Evolutionary conservation across 371 early-diverging fungal species (phyloP).

Genomic region (Rhizopus delemar): DNA sequence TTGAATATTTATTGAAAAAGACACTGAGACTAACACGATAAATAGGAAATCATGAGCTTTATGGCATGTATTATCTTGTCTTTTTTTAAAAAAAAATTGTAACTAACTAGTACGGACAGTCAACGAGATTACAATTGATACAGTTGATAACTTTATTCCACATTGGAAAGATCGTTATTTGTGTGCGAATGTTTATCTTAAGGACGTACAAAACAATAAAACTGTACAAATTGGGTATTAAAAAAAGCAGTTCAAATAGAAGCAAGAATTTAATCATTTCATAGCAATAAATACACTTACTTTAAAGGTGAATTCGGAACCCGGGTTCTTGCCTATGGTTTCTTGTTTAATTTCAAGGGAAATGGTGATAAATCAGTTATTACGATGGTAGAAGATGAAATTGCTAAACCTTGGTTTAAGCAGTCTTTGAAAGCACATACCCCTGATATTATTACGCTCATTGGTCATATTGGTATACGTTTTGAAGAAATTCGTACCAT

Average conservation of each 20-base stretch:
- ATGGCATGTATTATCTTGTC: conserved; percentile 24
- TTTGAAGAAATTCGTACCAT: conserved; percentile 49
- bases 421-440: conserved; percentile 47
- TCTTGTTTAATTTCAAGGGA: conserved; percentile 54
- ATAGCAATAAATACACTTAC: conserved; percentile 41
- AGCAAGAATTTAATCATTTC: neutral
- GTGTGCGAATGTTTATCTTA: conserved; percentile 55
- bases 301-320: conserved; percentile 60
- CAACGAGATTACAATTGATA: conserved; percentile 34
- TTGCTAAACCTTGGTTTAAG: conserved; percentile 59
- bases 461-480: conserved; percentile 58
- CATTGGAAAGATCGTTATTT: conserved; percentile 59
- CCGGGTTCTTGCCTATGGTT: conserved; percentile 60
- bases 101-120: conserved; percentile 17
- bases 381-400: conserved; percentile 47
- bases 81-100: neutral
- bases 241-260: neutral
- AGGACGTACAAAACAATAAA: conserved; percentile 46
- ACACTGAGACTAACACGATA: too few relatives aligned
- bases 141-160: conserved; percentile 44
- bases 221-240: conserved; percentile 52
- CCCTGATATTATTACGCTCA: conserved; percentile 55
- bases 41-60: conserved; percentile 63
- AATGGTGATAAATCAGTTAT: conserved; percentile 44
- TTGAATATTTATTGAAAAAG: too few relatives aligned